Evolutionary conservation across 2,329 filamentous ascomycete genomes (phyloP), one percentile per base, ranked within the genome.

Genomic region (Aspergillus persii): DNA sequence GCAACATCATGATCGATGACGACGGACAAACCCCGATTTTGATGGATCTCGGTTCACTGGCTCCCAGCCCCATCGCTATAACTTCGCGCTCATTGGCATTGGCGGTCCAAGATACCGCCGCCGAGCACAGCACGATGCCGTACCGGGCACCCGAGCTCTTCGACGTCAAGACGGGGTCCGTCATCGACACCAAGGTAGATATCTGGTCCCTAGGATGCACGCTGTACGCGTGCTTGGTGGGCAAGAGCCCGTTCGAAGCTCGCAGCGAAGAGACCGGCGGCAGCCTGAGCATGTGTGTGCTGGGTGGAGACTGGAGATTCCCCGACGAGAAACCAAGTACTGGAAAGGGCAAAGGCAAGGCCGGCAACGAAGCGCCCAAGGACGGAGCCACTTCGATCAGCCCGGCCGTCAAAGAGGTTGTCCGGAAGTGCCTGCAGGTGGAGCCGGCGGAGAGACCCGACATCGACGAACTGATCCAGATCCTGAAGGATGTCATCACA

Each of bases 1-100:
- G 92, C 59, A 99, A 99, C 78, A 96, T 99, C 72, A 99, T 99
- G 95, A 96, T 99, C 66, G 89, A 91, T 66, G 94, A 98, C 74
- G 87, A 92, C 68, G 95, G 95, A 66, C 85, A 87, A 60, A 88
- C 88, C 31, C 94, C 95, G 2, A 95, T 99, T 68, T 85, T 99
- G 39, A 99, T 99, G 95, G 95, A 99, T 74, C 87, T 99, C 27
- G 95, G 95, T 63, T 97, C 92, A 58, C 83, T 99, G 58, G 89
- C 92, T 46, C 90, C 90, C 18, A 92, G 91, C 2, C 95, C 95
- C 1, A 91, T 92, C 58, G 86, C 91, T 29, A 94, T 98, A 67
- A 96, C 94, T 4, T 95, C 91, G 18, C 89, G 94, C 61, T 96
- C 92, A 2, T 84, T 96, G 56, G 95, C 95, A 49, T 86, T 99